Base-by-base conservation (phyloP, 805 yeast species). In the Isabelozyma rhagii region DNA sequence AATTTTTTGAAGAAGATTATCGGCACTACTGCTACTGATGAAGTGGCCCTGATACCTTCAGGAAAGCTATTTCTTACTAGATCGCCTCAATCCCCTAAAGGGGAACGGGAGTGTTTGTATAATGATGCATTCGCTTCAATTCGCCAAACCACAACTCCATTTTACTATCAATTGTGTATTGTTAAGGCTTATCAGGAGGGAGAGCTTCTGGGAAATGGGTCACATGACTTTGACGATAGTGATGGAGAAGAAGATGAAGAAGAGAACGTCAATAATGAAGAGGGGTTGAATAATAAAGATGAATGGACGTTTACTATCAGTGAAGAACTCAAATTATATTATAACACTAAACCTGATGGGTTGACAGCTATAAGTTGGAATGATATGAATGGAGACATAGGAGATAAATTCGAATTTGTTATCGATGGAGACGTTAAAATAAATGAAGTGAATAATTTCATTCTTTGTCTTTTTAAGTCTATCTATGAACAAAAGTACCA, bases 371-470 rank as follows among this genome's bases (percentile, higher is more conserved):
- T 93, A 27, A 74, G 85, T 0, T 93, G 98, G 98, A 75, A 71
- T 11, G 97, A 94, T 64, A 62, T 82, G 38, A 83, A 83, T 42
- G 97, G 97, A n/a, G 97, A 92, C 59, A 75, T 77, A 5, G 97
- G 90, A 21, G 97, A 92, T 60, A 70, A 75, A 54, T 90, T 86
- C 66, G 96, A 91, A 66, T 92, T 89, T 67, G 77, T 87, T 18
- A 81, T 89, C 45, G 89, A 83, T 52, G 78, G 77, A 44, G 77
- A 78, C 11, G 80, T 84, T n/a, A 72, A 81, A 8, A 58, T 71
- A 13, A 80, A 75, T 25, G 77, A 83, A 39, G 80, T 86, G 39
- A 82, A 85, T 31, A 74, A 75, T 41, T 93, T 93, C 63, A 79
- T 78, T 69, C 62, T 71, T 25, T 73, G 83, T 1, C 73, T 89